These are phyloP conservation scores for Roridomyces roridus DNA, from an alignment of 768 basidiomycete genomes.

Conservation along the genomic window DNA sequence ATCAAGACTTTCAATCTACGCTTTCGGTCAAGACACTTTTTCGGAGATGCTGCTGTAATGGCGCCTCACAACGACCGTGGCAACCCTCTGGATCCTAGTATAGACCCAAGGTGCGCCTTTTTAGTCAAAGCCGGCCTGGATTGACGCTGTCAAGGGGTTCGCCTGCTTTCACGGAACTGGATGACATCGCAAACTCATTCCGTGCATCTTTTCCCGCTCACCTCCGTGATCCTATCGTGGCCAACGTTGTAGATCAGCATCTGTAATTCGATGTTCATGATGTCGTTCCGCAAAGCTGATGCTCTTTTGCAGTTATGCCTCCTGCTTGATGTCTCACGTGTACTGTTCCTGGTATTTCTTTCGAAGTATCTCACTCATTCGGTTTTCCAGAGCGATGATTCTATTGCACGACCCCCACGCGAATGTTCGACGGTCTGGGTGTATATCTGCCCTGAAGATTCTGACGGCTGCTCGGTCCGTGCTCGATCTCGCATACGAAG, in stretches of 20 bases:
- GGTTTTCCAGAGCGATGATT: constrained; percentile 60
- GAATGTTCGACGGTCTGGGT: constrained; percentile 59
- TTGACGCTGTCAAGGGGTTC: constrained; percentile 51
- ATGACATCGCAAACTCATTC: constrained; percentile 62
- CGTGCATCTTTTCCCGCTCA: constrained; percentile 62
- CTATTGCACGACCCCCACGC: constrained; percentile 82
- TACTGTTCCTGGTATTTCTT: constrained; percentile 30
- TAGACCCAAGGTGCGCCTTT: constrained; percentile 42
- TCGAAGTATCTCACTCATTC: neutral
- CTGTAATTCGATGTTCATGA: constrained; percentile 48
- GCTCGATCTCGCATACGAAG: constrained; percentile 67
- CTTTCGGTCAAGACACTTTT: constrained; percentile 64
- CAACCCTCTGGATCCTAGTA: constrained; percentile 45
- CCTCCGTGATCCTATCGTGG: constrained; percentile 59
- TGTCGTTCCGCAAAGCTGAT: neutral
- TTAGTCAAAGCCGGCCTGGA: neutral
- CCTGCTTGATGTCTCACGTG: constrained; percentile 51
- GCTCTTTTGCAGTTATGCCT: constrained; percentile 26
- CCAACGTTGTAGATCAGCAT: constrained; percentile 64
- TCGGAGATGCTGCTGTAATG: constrained; percentile 59
- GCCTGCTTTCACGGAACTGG: constrained; percentile 67
- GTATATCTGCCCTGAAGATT: constrained; percentile 73
- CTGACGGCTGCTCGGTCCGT: constrained; percentile 70
- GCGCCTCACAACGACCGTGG: constrained; percentile 43
- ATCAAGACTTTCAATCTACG: constrained; percentile 72